Base-by-base conservation (phyloP, 768 basidiomycete species). In the Glaciozyma martinii region DNA sequence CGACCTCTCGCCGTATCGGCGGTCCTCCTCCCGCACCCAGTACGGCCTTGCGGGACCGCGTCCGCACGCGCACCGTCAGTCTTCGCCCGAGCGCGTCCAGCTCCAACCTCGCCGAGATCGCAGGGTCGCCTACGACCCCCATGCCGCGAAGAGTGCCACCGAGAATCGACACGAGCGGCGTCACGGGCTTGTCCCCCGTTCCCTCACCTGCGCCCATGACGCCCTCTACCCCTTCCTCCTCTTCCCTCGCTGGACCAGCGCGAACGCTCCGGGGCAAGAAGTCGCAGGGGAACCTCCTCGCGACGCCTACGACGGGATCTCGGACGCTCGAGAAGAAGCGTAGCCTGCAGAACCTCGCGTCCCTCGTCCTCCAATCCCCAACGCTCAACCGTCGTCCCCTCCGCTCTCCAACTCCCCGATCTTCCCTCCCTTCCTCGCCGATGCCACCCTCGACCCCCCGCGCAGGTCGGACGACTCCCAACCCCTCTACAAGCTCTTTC, bases 1-100 rank as follows among this genome's bases (percentile, higher is more conserved):
- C 37, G 37, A 43, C 15, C 40, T 13, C 55, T 15, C 58, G 44
- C 29, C 44, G 44, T 29, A 4, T 23, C 9, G 55, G 33, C 37
- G 64, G 65, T 1, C 65, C 65, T 7, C 68, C 68, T 5, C 68
- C 62, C 0, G 68, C 68, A 1, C 68, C 68, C 5, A 60, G 56
- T 5, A 56, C 65, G 1, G 62, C 68, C 15, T 59, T 60, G 33
- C 52, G 68, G 12, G 65, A 63, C 27, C 56, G 65, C 0, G 32
- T 59, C 13, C 44, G 63, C 23, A 3, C 43, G 18, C 46, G 68
- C 13, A 62, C 68, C 25, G 32, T 54, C 3, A 62, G 46, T n/a
- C 42, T 64, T n/a, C 46, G 44, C 29, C 30, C 58, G 30, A 23
- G 29, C 18, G n/a, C 43, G 57, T 56, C 55, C 7, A 25, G 19